Percentiles rank a stretch among this genome's conserved stretches.
These are phyloP conservation scores for Cucumis cinereus DNA, from an alignment of 306 rosid species.

Conservation along the genomic window DNA sequence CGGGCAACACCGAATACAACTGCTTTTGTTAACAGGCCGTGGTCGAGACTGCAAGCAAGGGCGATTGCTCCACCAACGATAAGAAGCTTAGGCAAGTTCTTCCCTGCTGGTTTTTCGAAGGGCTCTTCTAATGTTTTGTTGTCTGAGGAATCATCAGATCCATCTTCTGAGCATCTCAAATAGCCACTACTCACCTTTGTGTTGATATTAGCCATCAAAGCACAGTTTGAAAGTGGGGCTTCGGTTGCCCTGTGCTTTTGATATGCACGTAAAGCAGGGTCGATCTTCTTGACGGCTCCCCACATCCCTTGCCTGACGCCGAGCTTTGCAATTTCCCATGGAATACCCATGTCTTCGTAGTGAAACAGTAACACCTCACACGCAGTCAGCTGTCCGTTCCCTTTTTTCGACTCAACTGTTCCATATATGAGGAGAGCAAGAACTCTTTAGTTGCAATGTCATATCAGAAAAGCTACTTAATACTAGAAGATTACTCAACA, in stretches of 20 bases:
- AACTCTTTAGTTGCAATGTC: not conserved
- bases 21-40: constrained; percentile 79
- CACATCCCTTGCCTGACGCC: constrained; percentile 97
- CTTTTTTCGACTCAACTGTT: constrained; percentile 72
- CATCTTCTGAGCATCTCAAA: constrained; percentile 43
- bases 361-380: constrained; percentile 85
- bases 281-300: constrained; percentile 94
- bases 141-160: constrained; percentile 20
- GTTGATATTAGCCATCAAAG: constrained; percentile 59
- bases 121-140: constrained; percentile 23
- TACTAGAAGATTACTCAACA: not conserved
- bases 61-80: constrained; percentile 72
- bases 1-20: constrained; percentile 86
- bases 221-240: constrained; percentile 43
- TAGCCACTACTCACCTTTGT: constrained; percentile 51
- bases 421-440: constrained; percentile 8
- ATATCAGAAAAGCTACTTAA: not conserved
- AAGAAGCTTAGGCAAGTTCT: constrained; percentile 54
- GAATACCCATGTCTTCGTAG: constrained; percentile 97
- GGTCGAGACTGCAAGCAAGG: constrained; percentile 80
- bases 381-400: constrained; percentile 48
- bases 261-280: constrained; percentile 61
- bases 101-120: constrained; percentile 44
- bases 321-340: constrained; percentile 94
- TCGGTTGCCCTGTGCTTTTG: constrained; percentile 49